These are phyloP conservation scores for Hypoxylon cercidicola DNA, from an alignment of 495 filamentous ascomycete species.

Conservation along the genomic window DNA sequence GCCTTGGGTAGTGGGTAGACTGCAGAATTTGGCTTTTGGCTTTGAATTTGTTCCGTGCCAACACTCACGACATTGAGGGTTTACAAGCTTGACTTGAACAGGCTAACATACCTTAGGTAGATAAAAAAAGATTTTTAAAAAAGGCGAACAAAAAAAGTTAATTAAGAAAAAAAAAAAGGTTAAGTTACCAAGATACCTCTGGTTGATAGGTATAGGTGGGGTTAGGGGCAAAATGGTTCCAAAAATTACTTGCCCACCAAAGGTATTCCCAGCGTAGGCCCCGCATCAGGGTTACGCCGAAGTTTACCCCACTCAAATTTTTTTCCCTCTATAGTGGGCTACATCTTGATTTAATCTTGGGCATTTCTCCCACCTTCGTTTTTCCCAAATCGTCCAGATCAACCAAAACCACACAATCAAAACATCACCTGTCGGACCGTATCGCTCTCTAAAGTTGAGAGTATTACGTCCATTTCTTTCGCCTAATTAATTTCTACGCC, in stretches of 20 bases:
- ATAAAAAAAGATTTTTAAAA: conserved; percentile 2
- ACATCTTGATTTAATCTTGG: conserved; percentile 31
- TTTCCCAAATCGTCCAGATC: conserved; percentile 43
- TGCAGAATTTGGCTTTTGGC: not conserved
- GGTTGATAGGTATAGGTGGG: too few species aligned
- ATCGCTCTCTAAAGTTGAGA: conserved; percentile 58
- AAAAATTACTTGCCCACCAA: too few species aligned
- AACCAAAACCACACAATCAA: conserved; percentile 37
- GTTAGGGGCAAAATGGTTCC: too few species aligned
- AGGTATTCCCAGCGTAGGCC: conserved; percentile 5
- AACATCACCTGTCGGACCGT: conserved; percentile 46
- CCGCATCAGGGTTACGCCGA: conserved; percentile 45
- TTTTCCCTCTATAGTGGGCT: conserved; percentile 40
- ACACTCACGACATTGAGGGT: too few species aligned
- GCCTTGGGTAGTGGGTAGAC: not conserved
- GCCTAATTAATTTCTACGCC: conserved; percentile 51
- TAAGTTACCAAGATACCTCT: too few species aligned
- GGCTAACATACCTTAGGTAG: not conserved
- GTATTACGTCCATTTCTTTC: conserved; percentile 55
- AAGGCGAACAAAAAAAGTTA: too few species aligned
- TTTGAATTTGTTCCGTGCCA: not conserved
- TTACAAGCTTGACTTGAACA: not conserved
- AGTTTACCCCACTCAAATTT: conserved; percentile 49
- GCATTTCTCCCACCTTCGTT: conserved; percentile 47
- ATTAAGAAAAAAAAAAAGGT: too few species aligned